A percentile compares a stretch with the other conserved stretches of the same genome.
Evolutionary conservation across 345 rosid species (phyloP).

Genomic region (Dipteronia sinensis): DNA sequence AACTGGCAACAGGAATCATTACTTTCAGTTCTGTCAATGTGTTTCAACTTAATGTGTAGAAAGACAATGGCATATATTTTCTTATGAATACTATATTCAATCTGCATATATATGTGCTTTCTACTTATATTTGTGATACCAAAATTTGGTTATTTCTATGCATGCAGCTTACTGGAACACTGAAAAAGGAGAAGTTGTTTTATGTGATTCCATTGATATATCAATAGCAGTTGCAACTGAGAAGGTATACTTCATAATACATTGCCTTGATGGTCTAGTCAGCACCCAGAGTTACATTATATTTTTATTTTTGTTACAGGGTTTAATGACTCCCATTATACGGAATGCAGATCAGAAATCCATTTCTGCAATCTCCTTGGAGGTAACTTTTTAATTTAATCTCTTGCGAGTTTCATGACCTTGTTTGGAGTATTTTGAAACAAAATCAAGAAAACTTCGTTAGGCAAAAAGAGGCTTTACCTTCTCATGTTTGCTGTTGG

Average conservation of each 20-base stretch:
- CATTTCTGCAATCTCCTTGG: constrained; percentile 75
- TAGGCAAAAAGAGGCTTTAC: neutral
- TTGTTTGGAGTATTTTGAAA: neutral
- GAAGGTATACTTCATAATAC: constrained; percentile 56
- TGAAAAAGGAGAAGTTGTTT: constrained; percentile 69
- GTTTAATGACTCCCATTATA: constrained; percentile 92
- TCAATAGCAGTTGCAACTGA: constrained; percentile 98
- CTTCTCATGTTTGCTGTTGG: constrained; percentile 8
- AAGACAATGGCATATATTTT: neutral
- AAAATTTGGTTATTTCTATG: constrained; percentile 24
- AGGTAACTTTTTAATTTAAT: constrained; percentile 48
- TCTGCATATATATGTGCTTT: neutral
- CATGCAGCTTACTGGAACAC: constrained; percentile 80
- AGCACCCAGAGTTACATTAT: constrained; percentile 19
- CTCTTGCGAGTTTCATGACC: neutral
- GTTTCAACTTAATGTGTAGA: neutral
- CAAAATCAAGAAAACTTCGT: too few relatives aligned
- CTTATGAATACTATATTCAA: neutral
- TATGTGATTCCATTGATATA: constrained; percentile 75
- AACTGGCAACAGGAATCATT: neutral
- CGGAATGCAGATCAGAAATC: constrained; percentile 95
- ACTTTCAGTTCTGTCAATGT: neutral
- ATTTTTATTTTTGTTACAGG: constrained; percentile 53
- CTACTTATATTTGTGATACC: constrained; percentile 14
- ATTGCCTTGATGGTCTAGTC: constrained; percentile 17